phyloP scores from a whole-genome alignment of 352 stramenopile genomes.

The Pythium scleroteichum region DNA sequence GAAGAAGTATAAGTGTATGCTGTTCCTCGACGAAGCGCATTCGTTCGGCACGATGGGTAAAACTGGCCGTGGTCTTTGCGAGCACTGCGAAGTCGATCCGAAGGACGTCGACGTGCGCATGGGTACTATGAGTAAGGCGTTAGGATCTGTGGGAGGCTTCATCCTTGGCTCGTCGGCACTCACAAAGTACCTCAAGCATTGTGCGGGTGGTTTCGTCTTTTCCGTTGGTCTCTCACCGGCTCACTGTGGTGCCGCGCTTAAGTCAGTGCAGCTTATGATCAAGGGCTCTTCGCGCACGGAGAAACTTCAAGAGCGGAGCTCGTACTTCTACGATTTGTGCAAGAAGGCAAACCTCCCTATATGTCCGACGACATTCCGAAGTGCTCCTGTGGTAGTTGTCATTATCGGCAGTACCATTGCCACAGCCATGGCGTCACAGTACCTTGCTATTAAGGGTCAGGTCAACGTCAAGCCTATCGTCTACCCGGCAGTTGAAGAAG shows the following conservation, averaged over 20 bases:
- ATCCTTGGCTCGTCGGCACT: constrained; percentile 34
- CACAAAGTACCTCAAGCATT: constrained; percentile 43
- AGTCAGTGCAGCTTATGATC: constrained; percentile 70
- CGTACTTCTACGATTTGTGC: constrained; percentile 79
- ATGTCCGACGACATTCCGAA: constrained; percentile 55
- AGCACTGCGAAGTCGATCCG: constrained; percentile 31
- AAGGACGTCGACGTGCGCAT: constrained; percentile 41
- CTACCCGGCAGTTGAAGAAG: constrained; percentile 82
- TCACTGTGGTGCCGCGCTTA: constrained; percentile 64
- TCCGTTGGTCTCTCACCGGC: constrained; percentile 58
- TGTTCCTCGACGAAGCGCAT: constrained; percentile 43
- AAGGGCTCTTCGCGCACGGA: constrained; percentile 54
- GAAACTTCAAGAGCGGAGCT: constrained; percentile 64
- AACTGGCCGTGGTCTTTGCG: constrained; percentile 38
- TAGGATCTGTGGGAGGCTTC: constrained; percentile 40
- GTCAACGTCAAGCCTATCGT: constrained; percentile 87
- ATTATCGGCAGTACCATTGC: constrained; percentile 79
- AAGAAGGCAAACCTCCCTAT: constrained; percentile 65
- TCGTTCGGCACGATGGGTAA: constrained; percentile 43
- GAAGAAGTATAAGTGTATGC: constrained; percentile 39
- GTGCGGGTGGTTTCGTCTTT: constrained; percentile 46
- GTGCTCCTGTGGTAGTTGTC: constrained; percentile 78
- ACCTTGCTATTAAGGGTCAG: constrained; percentile 44
- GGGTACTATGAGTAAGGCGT: constrained; percentile 47
- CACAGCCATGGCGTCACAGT: constrained; percentile 73